These are phyloP conservation scores for Colletotrichum spinosum DNA, from an alignment of 2,329 filamentous ascomycete species.

Conservation along the genomic window DNA sequence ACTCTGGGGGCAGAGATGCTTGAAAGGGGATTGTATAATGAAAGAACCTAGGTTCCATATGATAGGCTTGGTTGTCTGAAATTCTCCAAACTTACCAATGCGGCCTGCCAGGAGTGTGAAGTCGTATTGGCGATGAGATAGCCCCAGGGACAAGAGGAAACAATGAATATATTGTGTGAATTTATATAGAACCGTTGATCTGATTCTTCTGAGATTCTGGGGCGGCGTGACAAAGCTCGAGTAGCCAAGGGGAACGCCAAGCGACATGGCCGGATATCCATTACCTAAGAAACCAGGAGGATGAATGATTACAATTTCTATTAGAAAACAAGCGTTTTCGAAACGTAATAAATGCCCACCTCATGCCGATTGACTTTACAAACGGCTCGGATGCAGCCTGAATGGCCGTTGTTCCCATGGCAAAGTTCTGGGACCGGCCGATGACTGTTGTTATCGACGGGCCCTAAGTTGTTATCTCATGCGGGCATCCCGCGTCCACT, in stretches of 20 bases:
- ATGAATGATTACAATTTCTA: slow-evolving; percentile 11
- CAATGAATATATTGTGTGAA: background rate
- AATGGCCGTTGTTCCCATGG: background rate
- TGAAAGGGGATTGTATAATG: slow-evolving; percentile 19
- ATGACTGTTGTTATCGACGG: background rate
- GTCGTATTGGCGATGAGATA: background rate
- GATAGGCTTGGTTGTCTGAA: background rate
- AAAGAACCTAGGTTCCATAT: slow-evolving; percentile 18
- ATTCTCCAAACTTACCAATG: background rate
- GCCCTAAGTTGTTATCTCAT: background rate
- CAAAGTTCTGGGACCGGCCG: background rate
- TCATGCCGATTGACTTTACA: background rate
- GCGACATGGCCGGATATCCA: slow-evolving; percentile 16
- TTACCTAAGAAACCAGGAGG: slow-evolving; percentile 21
- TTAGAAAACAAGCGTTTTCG: slow-evolving; percentile 20
- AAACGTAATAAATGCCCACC: slow-evolving; percentile 25
- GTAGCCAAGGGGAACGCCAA: slow-evolving; percentile 27
- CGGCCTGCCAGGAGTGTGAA: background rate
- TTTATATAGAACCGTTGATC: slow-evolving; percentile 1
- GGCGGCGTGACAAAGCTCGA: background rate
- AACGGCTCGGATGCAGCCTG: background rate
- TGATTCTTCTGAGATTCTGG: background rate
- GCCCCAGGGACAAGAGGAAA: background rate
- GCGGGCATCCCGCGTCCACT: no score
- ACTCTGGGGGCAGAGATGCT: slow-evolving; percentile 26